Evolutionary conservation across 164 flowering plant genomes (phyloP).

Genomic region (Chloranthus sessilifolius): DNA sequence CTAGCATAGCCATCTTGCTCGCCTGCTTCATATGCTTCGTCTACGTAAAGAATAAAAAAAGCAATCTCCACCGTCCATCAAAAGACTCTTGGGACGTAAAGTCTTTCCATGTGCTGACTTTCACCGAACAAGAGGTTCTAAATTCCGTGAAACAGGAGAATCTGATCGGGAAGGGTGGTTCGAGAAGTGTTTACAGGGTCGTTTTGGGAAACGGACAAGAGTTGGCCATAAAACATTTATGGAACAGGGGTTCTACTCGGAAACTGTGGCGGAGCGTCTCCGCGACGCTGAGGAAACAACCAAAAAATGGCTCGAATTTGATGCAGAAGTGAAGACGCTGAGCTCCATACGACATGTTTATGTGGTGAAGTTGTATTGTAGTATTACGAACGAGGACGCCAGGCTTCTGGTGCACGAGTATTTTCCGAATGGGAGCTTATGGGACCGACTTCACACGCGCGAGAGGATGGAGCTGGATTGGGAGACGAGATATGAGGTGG

Average conservation of each 20-base stretch:
- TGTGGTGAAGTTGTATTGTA: conserved; percentile 70
- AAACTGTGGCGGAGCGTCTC: conserved; percentile 17
- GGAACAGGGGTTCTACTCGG: conserved; percentile 20
- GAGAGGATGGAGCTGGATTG: conserved; percentile 44
- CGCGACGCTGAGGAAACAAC: conserved; percentile 13
- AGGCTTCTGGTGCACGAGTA: conserved; percentile 69
- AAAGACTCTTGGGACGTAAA: conserved; percentile 73
- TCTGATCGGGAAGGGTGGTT: conserved; percentile 79
- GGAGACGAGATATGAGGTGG: conserved; percentile 52
- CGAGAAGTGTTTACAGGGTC: conserved; percentile 67
- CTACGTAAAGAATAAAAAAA: conserved; percentile 25
- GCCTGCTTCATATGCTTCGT: conserved; percentile 23
- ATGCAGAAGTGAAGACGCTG: conserved; percentile 64
- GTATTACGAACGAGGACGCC: conserved; percentile 70
- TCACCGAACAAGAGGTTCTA: conserved; percentile 69
- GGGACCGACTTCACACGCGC: conserved; percentile 58
- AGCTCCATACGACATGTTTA: conserved; percentile 72
- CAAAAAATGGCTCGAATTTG: conserved; percentile 36
- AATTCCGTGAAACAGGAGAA: conserved; percentile 61
- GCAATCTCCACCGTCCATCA: conserved; percentile 24
- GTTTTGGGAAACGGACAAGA: conserved; percentile 35
- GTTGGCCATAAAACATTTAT: conserved; percentile 72
- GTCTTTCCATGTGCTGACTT: conserved; percentile 58
- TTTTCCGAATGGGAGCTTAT: conserved; percentile 67
- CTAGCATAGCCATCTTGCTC: conserved; percentile 23